Evolutionary conservation across 768 basidiomycete species (phyloP).

Genomic region (Pulveroboletus sp.): DNA sequence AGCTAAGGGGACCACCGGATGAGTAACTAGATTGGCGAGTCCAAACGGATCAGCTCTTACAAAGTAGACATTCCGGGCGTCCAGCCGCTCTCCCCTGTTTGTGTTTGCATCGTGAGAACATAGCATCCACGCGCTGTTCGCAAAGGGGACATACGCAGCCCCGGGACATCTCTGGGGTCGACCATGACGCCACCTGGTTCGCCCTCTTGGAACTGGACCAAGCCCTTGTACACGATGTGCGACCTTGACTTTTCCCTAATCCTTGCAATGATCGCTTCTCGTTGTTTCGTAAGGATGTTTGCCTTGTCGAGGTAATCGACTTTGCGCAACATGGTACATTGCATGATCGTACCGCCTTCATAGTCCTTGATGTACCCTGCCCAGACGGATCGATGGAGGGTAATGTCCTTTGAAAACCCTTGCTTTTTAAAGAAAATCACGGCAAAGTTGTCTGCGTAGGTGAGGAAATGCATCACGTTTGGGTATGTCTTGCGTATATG

Average conservation of each 20-base stretch:
- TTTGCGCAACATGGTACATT: conserved; percentile 92
- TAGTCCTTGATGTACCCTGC: conserved; percentile 99
- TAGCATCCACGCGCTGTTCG: background rate
- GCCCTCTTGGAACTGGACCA: conserved; percentile 71
- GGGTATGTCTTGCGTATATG: conserved; percentile 84
- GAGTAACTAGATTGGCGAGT: background rate
- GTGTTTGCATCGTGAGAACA: conserved; percentile 28
- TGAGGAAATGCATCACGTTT: conserved; percentile 90
- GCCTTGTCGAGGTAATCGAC: conserved; percentile 86
- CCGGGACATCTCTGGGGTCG: conserved; percentile 82
- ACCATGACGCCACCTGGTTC: conserved; percentile 48
- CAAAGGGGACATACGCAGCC: conserved; percentile 57
- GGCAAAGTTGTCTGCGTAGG: conserved; percentile 98
- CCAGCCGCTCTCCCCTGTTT: conserved; percentile 88
- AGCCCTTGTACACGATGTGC: conserved; percentile 80
- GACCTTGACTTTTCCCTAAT: conserved; percentile 84
- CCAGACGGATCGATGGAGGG: conserved; percentile 88
- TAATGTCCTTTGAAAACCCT: conserved; percentile 97
- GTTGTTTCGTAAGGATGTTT: conserved; percentile 73
- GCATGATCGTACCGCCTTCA: conserved; percentile 99
- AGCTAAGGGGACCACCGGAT: conserved; percentile 13
- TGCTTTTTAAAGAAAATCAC: conserved; percentile 99
- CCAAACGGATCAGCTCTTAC: conserved; percentile 40
- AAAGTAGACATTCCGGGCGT: conserved; percentile 73
- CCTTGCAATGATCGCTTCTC: conserved; percentile 85